Conservation (phyloP, 1,139 yeast genomes). For the Pichia sp. region DNA sequence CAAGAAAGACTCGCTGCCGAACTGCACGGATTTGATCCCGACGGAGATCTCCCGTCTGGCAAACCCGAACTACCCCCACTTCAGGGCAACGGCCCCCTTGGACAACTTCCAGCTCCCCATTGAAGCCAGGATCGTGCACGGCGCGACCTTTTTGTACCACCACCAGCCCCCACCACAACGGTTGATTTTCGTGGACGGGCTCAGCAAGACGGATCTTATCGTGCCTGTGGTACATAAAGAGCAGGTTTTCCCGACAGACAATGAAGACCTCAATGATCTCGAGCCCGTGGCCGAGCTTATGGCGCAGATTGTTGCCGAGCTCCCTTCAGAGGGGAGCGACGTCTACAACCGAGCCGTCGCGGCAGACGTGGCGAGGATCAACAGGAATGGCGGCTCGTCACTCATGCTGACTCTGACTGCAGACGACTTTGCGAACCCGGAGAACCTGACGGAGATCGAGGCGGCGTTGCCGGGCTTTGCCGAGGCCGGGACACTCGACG, state of each 20-base stretch:
- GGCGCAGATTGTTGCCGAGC: not conserved
- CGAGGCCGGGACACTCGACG: conserved; percentile 17
- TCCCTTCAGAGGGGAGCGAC: not conserved
- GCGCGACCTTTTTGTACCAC: conserved; percentile 26
- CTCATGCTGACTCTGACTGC: not conserved
- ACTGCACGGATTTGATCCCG: conserved; percentile 19
- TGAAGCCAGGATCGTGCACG: conserved; percentile 27
- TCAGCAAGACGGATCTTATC: conserved; percentile 6
- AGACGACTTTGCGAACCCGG: conserved; percentile 6
- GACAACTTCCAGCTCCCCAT: conserved; percentile 16
- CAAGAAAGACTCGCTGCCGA: not conserved
- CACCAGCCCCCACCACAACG: conserved; percentile 24
- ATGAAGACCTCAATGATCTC: not conserved
- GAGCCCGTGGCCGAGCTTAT: conserved; percentile 4
- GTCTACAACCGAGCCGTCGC: conserved; percentile 3
- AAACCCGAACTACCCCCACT: conserved; percentile 20
- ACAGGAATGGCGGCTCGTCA: not conserved
- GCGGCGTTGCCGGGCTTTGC: not conserved
- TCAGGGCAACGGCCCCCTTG: conserved; percentile 20
- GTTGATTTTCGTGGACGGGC: conserved; percentile 22
- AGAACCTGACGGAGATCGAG: not conserved
- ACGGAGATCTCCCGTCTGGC: conserved; percentile 13
- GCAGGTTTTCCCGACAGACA: not conserved
- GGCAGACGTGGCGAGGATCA: conserved; percentile 10
- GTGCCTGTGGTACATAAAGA: conserved; percentile 6